Conservation (phyloP, 306 rosid species). For the Prinsepia uniflora region DNA sequence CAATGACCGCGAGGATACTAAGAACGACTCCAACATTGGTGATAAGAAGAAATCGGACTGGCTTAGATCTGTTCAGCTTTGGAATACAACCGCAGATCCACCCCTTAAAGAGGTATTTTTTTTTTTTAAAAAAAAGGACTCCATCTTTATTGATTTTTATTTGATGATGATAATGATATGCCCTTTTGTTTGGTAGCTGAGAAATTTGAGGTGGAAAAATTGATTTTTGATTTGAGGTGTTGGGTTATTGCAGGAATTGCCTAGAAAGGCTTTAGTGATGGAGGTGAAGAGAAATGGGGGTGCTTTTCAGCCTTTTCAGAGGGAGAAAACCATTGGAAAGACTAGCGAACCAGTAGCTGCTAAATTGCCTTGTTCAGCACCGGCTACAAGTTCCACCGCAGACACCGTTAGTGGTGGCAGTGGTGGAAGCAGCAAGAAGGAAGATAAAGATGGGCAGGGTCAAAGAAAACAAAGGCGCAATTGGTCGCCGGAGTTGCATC, state of each 20-base stretch:
- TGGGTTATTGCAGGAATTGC: slow-evolving; percentile 42
- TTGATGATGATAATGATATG: neutral
- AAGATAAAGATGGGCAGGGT: slow-evolving; percentile 57
- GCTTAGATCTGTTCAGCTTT: slow-evolving; percentile 89
- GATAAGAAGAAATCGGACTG: slow-evolving; percentile 68
- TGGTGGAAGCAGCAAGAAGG: slow-evolving; percentile 38
- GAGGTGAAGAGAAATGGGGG: slow-evolving; percentile 75
- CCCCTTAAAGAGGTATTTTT: slow-evolving; percentile 47
- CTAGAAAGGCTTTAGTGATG: slow-evolving; percentile 53
- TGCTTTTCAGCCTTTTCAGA: slow-evolving; percentile 82
- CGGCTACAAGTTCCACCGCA: slow-evolving; percentile 54
- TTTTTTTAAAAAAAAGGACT: neutral
- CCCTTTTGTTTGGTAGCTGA: neutral
- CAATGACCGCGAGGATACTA: slow-evolving; percentile 20
- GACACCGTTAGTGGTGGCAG: slow-evolving; percentile 34
- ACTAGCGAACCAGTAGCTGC: slow-evolving; percentile 19
- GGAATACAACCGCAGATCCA: slow-evolving; percentile 62
- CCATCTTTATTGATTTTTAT: neutral
- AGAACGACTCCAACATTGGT: neutral
- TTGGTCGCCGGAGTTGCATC: slow-evolving; percentile 92
- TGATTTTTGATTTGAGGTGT: slow-evolving; percentile 12
- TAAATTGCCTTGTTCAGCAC: slow-evolving; percentile 32
- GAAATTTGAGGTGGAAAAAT: slow-evolving; percentile 3
- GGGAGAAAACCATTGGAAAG: slow-evolving; percentile 48
- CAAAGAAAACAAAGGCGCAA: slow-evolving; percentile 75